These are phyloP conservation scores for Penicillium pulvis DNA, from an alignment of 495 filamentous ascomycete species.

Conservation along the genomic window DNA sequence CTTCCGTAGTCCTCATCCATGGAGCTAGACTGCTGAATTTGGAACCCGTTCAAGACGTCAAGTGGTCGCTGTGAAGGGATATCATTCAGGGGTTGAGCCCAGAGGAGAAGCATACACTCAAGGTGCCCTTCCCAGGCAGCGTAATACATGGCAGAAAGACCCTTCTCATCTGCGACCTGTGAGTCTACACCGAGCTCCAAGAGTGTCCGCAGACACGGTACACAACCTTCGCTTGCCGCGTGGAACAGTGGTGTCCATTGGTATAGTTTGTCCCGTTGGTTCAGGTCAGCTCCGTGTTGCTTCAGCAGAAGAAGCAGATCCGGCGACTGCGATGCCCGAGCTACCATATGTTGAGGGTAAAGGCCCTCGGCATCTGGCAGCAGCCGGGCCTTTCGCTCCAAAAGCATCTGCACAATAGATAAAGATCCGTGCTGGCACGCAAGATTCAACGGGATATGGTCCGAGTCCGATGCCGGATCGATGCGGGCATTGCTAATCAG, in stretches of 20 bases:
- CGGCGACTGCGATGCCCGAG: constrained; percentile 80
- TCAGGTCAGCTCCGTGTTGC: constrained; percentile 84
- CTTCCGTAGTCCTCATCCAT: constrained; percentile 42
- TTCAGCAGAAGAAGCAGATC: constrained; percentile 77
- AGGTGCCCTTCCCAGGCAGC: constrained; percentile 97
- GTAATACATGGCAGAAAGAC: constrained; percentile 93
- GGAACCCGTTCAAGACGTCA: constrained; percentile 38
- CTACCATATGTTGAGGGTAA: constrained; percentile 96
- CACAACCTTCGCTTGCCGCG: constrained; percentile 93
- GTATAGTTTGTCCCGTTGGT: constrained; percentile 92
- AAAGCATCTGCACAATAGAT: constrained; percentile 77
- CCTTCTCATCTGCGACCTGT: constrained; percentile 85
- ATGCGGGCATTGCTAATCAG: constrained; percentile 73
- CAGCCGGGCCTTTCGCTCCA: constrained; percentile 74
- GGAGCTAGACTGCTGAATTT: constrained; percentile 37
- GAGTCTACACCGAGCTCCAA: constrained; percentile 73
- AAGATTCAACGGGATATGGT: constrained; percentile 92
- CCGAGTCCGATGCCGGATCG: constrained; percentile 77
- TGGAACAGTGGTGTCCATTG: constrained; percentile 97
- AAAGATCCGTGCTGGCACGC: constrained; percentile 90
- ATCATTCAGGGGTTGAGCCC: constrained; percentile 46
- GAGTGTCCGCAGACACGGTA: constrained; percentile 78
- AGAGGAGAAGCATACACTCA: constrained; percentile 88
- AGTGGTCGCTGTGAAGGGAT: constrained; percentile 33
- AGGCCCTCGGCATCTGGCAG: constrained; percentile 93